phyloP scores from a whole-genome alignment of 306 rosid genomes.

The Mucuna pruriens region DNA sequence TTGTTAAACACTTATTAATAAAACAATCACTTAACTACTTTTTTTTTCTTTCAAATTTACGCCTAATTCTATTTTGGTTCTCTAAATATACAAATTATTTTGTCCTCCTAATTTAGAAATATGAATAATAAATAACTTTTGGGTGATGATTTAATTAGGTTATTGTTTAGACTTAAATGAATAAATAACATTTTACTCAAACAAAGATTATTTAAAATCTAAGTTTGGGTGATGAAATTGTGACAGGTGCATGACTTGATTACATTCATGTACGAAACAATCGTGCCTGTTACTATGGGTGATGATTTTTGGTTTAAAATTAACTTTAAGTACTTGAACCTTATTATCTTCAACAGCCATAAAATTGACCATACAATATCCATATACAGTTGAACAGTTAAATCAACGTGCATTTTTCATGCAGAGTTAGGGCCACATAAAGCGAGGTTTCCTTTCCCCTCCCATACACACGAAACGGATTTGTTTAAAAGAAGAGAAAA shows the following conservation, averaged over 20 bases:
- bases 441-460: background rate
- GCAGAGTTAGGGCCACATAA: conserved; percentile 22
- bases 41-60: too few relatives aligned
- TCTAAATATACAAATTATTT: too few relatives aligned
- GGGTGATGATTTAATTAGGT: too few relatives aligned
- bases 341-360: conserved; percentile 19
- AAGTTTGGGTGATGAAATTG: background rate
- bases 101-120: too few relatives aligned
- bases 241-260: background rate
- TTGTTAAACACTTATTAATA: too few relatives aligned
- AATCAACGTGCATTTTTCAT: conserved; percentile 38
- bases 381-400: conserved; percentile 26
- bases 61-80: too few relatives aligned
- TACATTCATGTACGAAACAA: conserved; percentile 22
- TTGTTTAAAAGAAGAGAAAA: background rate
- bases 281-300: background rate
- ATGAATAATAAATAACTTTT: too few relatives aligned
- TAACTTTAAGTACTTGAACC: background rate
- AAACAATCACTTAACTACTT: too few relatives aligned
- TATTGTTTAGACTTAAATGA: background rate
- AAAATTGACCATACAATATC: conserved; percentile 14
- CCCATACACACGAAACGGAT: background rate
- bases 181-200: background rate
- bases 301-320: background rate
- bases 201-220: background rate